Evolutionary conservation across 768 basidiomycete species (phyloP), one percentile per base, ranked within the genome.

Genomic region (Mycena olivaceomarginata): DNA sequence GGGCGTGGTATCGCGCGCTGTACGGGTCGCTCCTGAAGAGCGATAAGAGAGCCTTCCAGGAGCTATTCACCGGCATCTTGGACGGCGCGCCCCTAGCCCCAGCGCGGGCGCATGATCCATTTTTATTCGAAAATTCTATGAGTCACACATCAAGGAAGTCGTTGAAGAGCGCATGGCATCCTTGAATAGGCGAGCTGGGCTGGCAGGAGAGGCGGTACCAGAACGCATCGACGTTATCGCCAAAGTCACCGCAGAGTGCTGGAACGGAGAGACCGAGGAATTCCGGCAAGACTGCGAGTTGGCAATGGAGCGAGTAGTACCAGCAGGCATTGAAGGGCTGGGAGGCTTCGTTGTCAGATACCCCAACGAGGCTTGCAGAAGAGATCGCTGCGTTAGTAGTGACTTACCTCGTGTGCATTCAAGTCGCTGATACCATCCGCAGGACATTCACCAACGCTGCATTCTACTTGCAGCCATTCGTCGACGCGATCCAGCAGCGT

Each of bases 381-480:
- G 71, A 57, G 15, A 40, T 65, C 10, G 41, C 39, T 18, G 16
- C 53, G 63, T 72, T 10, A 57, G 71, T 10, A 57, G 71, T 56
- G 18, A 12, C 10, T 31, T 60, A 22, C 16, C 16, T 2, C 37
- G 39, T 40, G 37, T 25, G 25, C 57, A 22, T 20, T 31, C 16
- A 7, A n/a, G 20, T 39, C 43, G 62, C 39, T 63, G 16, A 63
- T n/a, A 20, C 40, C 11, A 16, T 16, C 2, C 9, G 53, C 31
- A 72, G 71, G 40, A 41, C 63, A 2, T 15, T 72, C 6, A 41
- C 20, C 5, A 72, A 53, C 63, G 71, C 48, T 0, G 71, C 51
- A 4, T 46, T 22, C 25, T 72, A 65, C 46, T 53, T 72, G 39
- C 62, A 72, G 39, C 71, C 71, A 2, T 72, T 56, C 18, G 63